Conservation (phyloP, 1,284 basidiomycete species). For the Ganoderma lingzhi region DNA sequence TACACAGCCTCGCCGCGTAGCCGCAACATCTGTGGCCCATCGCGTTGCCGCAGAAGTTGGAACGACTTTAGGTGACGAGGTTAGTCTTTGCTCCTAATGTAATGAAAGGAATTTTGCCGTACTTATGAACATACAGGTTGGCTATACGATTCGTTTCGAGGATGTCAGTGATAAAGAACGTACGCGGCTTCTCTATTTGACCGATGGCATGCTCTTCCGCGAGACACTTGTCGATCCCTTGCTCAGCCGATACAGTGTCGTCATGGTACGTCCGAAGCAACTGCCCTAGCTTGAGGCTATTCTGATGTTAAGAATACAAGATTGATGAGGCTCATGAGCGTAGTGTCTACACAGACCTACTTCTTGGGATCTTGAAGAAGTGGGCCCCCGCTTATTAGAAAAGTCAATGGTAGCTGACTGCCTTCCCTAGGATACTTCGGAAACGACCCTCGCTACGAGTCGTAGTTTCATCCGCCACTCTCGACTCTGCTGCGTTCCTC, state of each 20-base stretch:
- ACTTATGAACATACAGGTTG: slow-evolving; percentile 68
- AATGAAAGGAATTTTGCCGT: neutral
- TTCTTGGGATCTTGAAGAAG: slow-evolving; percentile 95
- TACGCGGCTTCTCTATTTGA: slow-evolving; percentile 96
- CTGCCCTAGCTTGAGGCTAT: slow-evolving; percentile 20
- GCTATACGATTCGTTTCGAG: slow-evolving; percentile 98
- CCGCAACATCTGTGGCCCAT: slow-evolving; percentile 92
- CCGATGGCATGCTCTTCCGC: slow-evolving; percentile 97
- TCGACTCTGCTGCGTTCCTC: slow-evolving; percentile 89
- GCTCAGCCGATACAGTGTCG: slow-evolving; percentile 90
- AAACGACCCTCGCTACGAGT: slow-evolving; percentile 91
- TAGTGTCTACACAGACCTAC: slow-evolving; percentile 92
- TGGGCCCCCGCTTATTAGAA: slow-evolving; percentile 37
- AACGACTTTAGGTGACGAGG: slow-evolving; percentile 89
- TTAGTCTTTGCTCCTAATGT: slow-evolving; percentile 43
- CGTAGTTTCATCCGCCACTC: slow-evolving; percentile 94
- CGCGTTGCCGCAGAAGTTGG: slow-evolving; percentile 94
- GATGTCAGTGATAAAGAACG: slow-evolving; percentile 84
- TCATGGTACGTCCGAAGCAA: slow-evolving; percentile 74
- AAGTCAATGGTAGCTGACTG: slow-evolving; percentile 10
- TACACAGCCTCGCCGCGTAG: slow-evolving; percentile 95
- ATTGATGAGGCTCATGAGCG: slow-evolving; percentile 98
- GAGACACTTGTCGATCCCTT: slow-evolving; percentile 92
- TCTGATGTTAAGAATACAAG: slow-evolving; percentile 49
- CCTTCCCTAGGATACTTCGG: slow-evolving; percentile 71